phyloP scores from a whole-genome alignment of 495 filamentous ascomycete genomes.

The Aspergillus hancockii region DNA sequence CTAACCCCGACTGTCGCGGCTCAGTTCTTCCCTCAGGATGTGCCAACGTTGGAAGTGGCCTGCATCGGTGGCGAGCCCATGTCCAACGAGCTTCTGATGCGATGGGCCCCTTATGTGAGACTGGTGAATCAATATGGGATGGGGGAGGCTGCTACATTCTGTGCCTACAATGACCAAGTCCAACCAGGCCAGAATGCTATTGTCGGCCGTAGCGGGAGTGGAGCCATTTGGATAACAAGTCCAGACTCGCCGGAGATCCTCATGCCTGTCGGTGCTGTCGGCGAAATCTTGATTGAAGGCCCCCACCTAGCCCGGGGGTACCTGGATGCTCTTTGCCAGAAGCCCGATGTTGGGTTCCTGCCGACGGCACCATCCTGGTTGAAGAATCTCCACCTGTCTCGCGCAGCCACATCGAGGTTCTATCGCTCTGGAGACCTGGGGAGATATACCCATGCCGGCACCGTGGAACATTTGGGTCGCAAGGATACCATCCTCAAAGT shows the following conservation, averaged over 20 bases:
- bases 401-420: slow-evolving; percentile 15
- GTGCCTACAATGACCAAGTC: slow-evolving; percentile 23
- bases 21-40: slow-evolving; percentile 32
- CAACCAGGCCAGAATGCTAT: slow-evolving; percentile 12
- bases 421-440: slow-evolving; percentile 84
- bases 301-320: slow-evolving; percentile 55
- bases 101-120: slow-evolving; percentile 44
- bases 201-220: slow-evolving; percentile 24
- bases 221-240: slow-evolving; percentile 54
- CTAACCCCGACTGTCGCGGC: slow-evolving; percentile 46
- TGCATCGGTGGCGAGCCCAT: slow-evolving; percentile 49
- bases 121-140: slow-evolving; percentile 62
- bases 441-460: slow-evolving; percentile 66
- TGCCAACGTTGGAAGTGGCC: slow-evolving; percentile 39
- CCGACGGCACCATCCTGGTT: slow-evolving; percentile 16
- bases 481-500: slow-evolving; percentile 82
- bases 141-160: slow-evolving; percentile 41
- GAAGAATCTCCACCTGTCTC: slow-evolving; percentile 11
- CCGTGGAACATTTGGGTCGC: slow-evolving; percentile 72
- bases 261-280: slow-evolving; percentile 52
- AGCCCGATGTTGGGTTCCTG: slow-evolving; percentile 23
- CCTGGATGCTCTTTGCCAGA: slow-evolving; percentile 35
- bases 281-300: slow-evolving; percentile 62
- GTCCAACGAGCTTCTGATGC: slow-evolving; percentile 37
- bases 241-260: slow-evolving; percentile 47